Percentiles rank a stretch among this genome's conserved stretches.
Evolutionary conservation across 805 yeast genomes (phyloP).

Genomic region (Kazachstania kunashirensis): DNA sequence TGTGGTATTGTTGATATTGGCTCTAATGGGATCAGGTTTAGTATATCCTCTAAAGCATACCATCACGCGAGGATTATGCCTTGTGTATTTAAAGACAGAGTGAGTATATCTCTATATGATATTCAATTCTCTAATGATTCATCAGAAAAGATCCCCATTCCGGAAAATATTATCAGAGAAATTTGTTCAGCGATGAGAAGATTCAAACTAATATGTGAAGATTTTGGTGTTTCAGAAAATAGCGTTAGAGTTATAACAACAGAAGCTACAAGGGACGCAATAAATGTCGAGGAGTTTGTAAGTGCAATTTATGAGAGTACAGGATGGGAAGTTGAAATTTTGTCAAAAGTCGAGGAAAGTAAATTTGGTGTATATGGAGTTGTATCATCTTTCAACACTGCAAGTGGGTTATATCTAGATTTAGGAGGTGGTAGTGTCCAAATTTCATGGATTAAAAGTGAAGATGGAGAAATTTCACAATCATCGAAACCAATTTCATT

Average conservation of each 20-base stretch:
- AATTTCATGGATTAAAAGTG: constrained; percentile 56
- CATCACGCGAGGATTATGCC: constrained; percentile 71
- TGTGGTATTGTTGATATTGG: constrained; percentile 70
- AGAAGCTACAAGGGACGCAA: constrained; percentile 63
- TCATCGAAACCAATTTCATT: constrained; percentile 51
- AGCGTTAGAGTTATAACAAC: constrained; percentile 64
- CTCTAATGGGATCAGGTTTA: constrained; percentile 63
- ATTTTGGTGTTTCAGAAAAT: constrained; percentile 56
- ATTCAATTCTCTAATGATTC: constrained; percentile 39
- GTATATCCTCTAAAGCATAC: constrained; percentile 58
- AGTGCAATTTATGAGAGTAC: constrained; percentile 47
- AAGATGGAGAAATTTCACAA: constrained; percentile 44
- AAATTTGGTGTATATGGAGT: constrained; percentile 63
- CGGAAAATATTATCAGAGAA: constrained; percentile 46
- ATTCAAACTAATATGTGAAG: constrained; percentile 59
- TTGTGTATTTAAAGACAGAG: constrained; percentile 63
- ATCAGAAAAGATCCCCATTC: constrained; percentile 38
- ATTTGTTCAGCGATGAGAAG: constrained; percentile 56
- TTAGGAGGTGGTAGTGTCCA: constrained; percentile 66
- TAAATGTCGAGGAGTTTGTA: constrained; percentile 51
- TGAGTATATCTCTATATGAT: constrained; percentile 60
- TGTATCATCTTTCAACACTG: constrained; percentile 58
- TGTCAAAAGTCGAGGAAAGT: constrained; percentile 58
- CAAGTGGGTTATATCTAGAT: constrained; percentile 62
- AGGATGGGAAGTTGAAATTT: constrained; percentile 54